These are phyloP conservation scores for Cucumis cinereus DNA, from an alignment of 306 rosid genomes.

Conservation along the genomic window DNA sequence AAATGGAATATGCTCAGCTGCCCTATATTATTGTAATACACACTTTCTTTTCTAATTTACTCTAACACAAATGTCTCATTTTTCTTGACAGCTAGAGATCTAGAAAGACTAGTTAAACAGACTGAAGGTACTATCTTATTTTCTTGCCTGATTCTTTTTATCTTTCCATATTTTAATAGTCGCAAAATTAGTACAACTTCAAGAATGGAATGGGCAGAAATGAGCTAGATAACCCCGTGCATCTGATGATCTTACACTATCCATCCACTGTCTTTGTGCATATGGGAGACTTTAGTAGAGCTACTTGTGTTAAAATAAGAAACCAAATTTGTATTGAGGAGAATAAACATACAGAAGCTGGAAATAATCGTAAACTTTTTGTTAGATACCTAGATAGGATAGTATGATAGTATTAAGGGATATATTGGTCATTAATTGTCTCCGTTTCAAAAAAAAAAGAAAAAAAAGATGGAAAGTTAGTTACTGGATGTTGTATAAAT, in stretches of 20 bases:
- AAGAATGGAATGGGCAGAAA: not conserved
- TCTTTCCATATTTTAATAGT: not conserved
- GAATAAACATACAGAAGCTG: not conserved
- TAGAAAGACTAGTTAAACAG: constrained; percentile 67
- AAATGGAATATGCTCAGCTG: not conserved
- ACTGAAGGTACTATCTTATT: constrained; percentile 50
- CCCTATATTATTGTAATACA: not conserved
- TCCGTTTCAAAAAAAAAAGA: no score
- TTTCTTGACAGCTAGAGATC: constrained; percentile 50
- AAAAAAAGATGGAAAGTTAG: no score
- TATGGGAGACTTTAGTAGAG: not conserved
- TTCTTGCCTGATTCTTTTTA: not conserved
- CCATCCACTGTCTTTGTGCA: not conserved
- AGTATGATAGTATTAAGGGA: no score
- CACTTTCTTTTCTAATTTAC: not conserved
- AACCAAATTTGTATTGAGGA: not conserved
- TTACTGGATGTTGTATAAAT: no score
- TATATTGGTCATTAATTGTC: no score
- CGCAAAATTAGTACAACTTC: not conserved
- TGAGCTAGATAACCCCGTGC: not conserved
- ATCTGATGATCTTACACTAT: not conserved
- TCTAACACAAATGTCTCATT: constrained; percentile 5
- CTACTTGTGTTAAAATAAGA: not conserved
- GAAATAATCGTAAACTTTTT: not conserved
- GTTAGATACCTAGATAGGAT: no score